Percentiles rank a stretch among this genome's conserved stretches.
Conservation (phyloP, 2,329 filamentous ascomycete species). For the Epicoccum nigrum region DNA sequence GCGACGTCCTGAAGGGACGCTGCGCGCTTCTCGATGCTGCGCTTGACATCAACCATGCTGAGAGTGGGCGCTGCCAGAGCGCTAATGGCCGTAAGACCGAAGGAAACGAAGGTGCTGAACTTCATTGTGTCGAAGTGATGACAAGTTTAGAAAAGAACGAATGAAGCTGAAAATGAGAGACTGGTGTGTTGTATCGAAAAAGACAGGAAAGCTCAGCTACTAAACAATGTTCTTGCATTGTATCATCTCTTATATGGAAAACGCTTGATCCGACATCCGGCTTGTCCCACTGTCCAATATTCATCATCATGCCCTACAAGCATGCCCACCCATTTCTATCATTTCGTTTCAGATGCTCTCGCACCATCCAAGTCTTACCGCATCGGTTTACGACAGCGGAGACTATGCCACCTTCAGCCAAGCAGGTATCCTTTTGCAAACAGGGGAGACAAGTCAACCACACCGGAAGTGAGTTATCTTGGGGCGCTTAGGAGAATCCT, state of each 20-base stretch:
- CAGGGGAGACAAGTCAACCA: constrained; percentile 11
- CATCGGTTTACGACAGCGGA: constrained; percentile 6
- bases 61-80: constrained; percentile 44
- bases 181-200: constrained; percentile 20
- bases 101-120: constrained; percentile 36
- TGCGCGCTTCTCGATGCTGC: constrained; percentile 34
- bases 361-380: constrained; percentile 13
- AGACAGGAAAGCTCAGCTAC: constrained; percentile 27
- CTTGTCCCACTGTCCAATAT: constrained; percentile 4
- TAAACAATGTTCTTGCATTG: constrained; percentile 10
- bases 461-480: no score
- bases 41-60: constrained; percentile 28
- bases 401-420: constrained; percentile 13
- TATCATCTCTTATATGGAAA: constrained; percentile 19
- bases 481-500: background rate
- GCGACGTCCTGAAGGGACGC: constrained; percentile 37
- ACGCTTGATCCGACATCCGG: constrained; percentile 5
- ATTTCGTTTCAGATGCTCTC: constrained; percentile 17
- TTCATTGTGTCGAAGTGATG: constrained; percentile 34
- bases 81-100: constrained; percentile 38
- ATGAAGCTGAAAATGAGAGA: constrained; percentile 24
- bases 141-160: constrained; percentile 3
- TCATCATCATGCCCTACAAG: constrained; percentile 13
- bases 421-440: no score
- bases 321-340: constrained; percentile 9